These are phyloP conservation scores for Penicillium sp. DNA, from an alignment of 2,329 filamentous ascomycete species.

Conservation along the genomic window DNA sequence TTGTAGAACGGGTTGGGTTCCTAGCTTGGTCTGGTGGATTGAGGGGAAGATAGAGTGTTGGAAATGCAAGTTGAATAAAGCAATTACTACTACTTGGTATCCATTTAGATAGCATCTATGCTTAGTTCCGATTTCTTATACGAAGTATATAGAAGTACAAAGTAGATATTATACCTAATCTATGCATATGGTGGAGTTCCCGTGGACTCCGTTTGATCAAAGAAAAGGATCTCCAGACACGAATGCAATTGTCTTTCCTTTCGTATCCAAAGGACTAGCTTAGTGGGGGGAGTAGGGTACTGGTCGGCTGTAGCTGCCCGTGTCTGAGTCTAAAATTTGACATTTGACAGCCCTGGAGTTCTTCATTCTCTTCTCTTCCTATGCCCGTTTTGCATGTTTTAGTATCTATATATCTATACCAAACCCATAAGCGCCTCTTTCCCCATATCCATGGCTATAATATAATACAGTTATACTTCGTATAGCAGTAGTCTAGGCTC, in stretches of 20 bases:
- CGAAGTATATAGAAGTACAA: not conserved
- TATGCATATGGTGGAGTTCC: not conserved
- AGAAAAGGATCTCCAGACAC: not conserved
- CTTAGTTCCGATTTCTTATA: not conserved
- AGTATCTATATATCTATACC: not conserved
- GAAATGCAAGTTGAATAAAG: not conserved
- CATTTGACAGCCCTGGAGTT: not conserved
- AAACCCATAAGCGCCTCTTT: not conserved
- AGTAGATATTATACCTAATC: not conserved
- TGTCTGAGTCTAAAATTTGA: not conserved
- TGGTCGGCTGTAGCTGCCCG: not conserved
- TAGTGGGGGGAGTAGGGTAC: not conserved
- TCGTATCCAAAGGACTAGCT: not conserved
- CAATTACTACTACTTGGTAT: not conserved
- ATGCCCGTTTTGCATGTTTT: no score
- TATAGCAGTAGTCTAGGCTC: not conserved
- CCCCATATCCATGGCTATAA: no score
- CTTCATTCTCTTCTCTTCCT: not conserved
- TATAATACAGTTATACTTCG: not conserved
- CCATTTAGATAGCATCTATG: not conserved
- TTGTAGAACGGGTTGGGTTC: not conserved
- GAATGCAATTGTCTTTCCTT: slow-evolving; percentile 9
- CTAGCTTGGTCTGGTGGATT: not conserved
- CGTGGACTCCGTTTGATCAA: not conserved
- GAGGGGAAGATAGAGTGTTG: not conserved